phyloP scores from a whole-genome alignment of 768 basidiomycete genomes.

The Daedaleopsis sinensis region DNA sequence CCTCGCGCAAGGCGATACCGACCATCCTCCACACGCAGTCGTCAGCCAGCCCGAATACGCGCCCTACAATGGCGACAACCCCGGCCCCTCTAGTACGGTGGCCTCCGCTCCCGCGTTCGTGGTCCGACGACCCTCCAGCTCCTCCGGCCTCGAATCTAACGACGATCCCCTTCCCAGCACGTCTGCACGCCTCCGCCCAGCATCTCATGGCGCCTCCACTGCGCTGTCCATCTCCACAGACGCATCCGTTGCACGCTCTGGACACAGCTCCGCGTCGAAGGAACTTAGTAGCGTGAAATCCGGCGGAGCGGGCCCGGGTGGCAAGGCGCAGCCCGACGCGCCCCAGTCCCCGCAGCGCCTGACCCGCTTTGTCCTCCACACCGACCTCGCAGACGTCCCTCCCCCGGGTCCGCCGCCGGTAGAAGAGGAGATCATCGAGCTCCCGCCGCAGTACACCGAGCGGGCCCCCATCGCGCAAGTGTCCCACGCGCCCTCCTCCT shows the following conservation, averaged over 20 bases:
- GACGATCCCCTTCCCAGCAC: background rate
- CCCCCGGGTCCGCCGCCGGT: background rate
- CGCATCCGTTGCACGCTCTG: background rate
- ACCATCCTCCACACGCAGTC: conserved; percentile 8
- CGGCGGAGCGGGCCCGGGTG: conserved; percentile 48
- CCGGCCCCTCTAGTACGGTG: conserved; percentile 4
- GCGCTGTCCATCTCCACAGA: too few relatives aligned
- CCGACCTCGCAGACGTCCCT: conserved; percentile 61
- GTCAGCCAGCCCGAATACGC: conserved; percentile 23
- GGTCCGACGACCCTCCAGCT: background rate
- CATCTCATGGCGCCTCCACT: background rate
- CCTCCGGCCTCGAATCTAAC: background rate
- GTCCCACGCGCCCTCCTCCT: too few relatives aligned
- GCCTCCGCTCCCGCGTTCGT: conserved; percentile 14
- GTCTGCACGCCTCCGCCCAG: background rate
- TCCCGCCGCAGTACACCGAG: conserved; percentile 76
- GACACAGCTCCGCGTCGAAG: conserved; percentile 5
- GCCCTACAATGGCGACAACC: conserved; percentile 1
- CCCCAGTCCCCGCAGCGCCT: conserved; percentile 38
- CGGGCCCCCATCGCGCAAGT: conserved; percentile 27
- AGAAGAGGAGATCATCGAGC: conserved; percentile 47
- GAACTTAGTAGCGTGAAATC: conserved; percentile 44
- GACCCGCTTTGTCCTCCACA: conserved; percentile 65
- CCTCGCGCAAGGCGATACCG: conserved; percentile 10
- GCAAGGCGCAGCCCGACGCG: conserved; percentile 58